A percentile compares a stretch with the other conserved stretches of the same genome.
phyloP scores from a whole-genome alignment of 805 yeast species.

The Wickerhamiella slavikovae region DNA sequence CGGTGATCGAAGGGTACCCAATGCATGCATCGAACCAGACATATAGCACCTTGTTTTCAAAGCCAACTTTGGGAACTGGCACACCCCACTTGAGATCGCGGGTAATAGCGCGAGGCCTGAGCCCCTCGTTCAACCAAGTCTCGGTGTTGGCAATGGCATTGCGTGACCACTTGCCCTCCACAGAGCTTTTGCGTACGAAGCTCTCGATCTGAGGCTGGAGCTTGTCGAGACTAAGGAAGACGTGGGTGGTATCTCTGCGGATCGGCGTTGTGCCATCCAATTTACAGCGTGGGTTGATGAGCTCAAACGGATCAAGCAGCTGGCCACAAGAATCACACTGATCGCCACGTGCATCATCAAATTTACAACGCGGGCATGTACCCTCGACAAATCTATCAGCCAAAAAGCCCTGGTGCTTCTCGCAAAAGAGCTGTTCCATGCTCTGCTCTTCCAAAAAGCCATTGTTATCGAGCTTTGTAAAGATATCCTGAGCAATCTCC shows the following conservation, averaged over 20 bases:
- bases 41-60: slow-evolving; percentile 74
- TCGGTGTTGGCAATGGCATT: slow-evolving; percentile 76
- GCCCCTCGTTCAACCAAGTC: slow-evolving; percentile 86
- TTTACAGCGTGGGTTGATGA: slow-evolving; percentile 89
- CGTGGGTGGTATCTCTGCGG: slow-evolving; percentile 63
- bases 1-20: slow-evolving; percentile 92
- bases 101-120: slow-evolving; percentile 86
- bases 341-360: slow-evolving; percentile 97
- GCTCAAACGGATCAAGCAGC: slow-evolving; percentile 76
- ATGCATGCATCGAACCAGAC: slow-evolving; percentile 99
- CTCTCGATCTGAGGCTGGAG: slow-evolving; percentile 51
- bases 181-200: slow-evolving; percentile 54
- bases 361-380: slow-evolving; percentile 83
- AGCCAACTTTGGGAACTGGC: slow-evolving; percentile 82
- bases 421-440: slow-evolving; percentile 81
- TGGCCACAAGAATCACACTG: slow-evolving; percentile 96
- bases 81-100: slow-evolving; percentile 98
- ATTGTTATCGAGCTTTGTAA: slow-evolving; percentile 52
- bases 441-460: slow-evolving; percentile 69
- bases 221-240: slow-evolving; percentile 66
- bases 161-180: slow-evolving; percentile 74
- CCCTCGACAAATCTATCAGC: slow-evolving; percentile 98
- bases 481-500: slow-evolving; percentile 86
- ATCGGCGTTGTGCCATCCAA: slow-evolving; percentile 69
- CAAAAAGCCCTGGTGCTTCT: slow-evolving; percentile 69